These are phyloP conservation scores for Coelastrella sp. DNA, from an alignment of 139 green algal species.

Conservation along the genomic window DNA sequence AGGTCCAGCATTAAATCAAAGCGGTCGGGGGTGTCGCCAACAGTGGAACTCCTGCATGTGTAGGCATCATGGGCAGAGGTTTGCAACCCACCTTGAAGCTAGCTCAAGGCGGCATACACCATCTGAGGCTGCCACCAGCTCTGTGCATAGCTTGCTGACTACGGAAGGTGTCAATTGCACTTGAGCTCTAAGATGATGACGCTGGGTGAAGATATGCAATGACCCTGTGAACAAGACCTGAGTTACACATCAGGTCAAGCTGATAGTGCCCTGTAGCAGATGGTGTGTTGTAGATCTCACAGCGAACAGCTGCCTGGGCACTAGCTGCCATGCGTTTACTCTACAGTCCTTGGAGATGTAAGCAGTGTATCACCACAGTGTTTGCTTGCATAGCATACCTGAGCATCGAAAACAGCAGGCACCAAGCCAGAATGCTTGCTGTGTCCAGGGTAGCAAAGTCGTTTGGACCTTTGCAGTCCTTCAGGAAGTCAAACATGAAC, in stretches of 20 bases:
- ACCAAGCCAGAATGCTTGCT: background rate
- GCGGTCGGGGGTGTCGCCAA: background rate
- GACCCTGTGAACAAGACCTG: background rate
- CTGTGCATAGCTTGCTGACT: background rate
- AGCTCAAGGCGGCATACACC: background rate
- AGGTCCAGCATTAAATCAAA: background rate
- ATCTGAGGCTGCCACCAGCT: background rate
- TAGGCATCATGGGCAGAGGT: background rate
- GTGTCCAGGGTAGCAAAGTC: background rate
- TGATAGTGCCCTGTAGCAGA: background rate
- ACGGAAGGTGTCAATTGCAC: background rate
- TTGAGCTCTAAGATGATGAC: background rate
- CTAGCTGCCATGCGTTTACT: background rate
- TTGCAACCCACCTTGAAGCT: background rate
- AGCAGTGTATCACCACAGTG: background rate
- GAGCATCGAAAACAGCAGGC: background rate
- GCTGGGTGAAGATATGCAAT: background rate
- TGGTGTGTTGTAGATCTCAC: background rate
- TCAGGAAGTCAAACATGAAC: background rate
- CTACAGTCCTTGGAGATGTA: background rate
- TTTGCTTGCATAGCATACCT: background rate
- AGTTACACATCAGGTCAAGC: background rate
- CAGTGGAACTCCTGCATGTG: background rate
- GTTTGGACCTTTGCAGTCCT: background rate
- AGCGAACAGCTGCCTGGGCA: background rate